Evolutionary conservation across 2,329 filamentous ascomycete genomes (phyloP), one percentile per base, ranked within the genome.

Genomic region (Fusarium odoratissimum): DNA sequence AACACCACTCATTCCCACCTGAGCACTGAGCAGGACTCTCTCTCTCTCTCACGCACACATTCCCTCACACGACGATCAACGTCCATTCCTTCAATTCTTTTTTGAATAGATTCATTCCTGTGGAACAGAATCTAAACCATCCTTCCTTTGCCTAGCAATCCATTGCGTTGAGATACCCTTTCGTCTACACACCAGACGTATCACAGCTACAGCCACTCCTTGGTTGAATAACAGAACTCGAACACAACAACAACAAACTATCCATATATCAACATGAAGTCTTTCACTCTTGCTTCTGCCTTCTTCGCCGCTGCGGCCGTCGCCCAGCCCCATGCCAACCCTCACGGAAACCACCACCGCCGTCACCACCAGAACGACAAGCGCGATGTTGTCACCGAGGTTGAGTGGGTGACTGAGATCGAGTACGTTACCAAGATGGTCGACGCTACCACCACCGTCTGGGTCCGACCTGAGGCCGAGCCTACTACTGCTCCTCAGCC

Each of bases 361-460:
- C 82, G 83, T 66, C 79, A 83, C 72, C 74, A 80, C 60, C 63
- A 80, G 67, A 82, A 84, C 68, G 75, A 73, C 66, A 80, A 80
- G 71, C 81, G 81, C 56, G 84, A 78, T 25, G 64, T 87, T 19
- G 83, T 87, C 72, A 87, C 85, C 45, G 83, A 85, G 75, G 83
- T 83, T 59, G 84, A 85, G 75, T 88, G 85, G 82, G 86, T 88
- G 73, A 87, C 85, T 11, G 84, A 86, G 74, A 84, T 83, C 6
- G 84, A 77, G 71, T 81, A 79, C 54, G 82, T 89, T 68, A 85
- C 86, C 65, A 79, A 86, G 80, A 64, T 83, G 56, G 78, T 89
- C 60, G 87, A 88, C 73, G 81, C 82, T 40, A 84, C 82, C 71
- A 83, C 84, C 74, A 89, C 87, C 60, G 69, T 83, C 77, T 84